Evolutionary conservation across 768 basidiomycete genomes (phyloP), one percentile per base, ranked within the genome.

Genomic region (Neoboletus magnificus): DNA sequence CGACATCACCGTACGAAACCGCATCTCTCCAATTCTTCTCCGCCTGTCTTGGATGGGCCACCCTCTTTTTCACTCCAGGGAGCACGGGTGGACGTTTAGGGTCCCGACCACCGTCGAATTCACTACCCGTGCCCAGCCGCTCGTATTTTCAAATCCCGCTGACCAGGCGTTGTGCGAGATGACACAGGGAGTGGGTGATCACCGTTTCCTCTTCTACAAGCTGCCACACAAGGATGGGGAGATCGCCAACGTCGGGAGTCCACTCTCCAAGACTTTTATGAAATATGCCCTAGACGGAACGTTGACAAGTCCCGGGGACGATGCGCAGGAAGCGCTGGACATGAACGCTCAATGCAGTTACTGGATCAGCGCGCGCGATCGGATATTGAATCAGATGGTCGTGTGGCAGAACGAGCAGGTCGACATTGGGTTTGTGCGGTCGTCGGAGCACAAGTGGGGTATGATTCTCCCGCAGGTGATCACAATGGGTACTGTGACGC

Each of bases 401-500:
- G 84, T 96, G 3, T 96, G 91, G 85, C 84, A 92, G 62, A 72
- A 81, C 47, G 64, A 73, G 8, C 63, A 71, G 33, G 64, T 75
- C 32, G 71, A 82, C 53, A 73, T 91, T 66, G 88, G 85, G 29
- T 77, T 90, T 40, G 48, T 39, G 57, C 68, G 46, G 23, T 52
- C 55, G 25, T 51, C 52, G 20, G 50, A 60, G 35, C 71, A 79
- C 60, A 88, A 87, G 60, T 88, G 87, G 79, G 96, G 97, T 16
- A 84, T 98, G 60, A 98, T 99, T 65, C 71, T 98, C 7, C 97
- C 96, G 2, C 94, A 97, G 71, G 89, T 98, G 46, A 89, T 98
- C 63, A 90, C 94, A 9, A 99, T 99, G 97, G 97, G 97, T 15
- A 98, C 97, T 0, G 93, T 98, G 50, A 99, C 96, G 16, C 93